Evolutionary conservation across 2,329 filamentous ascomycete genomes (phyloP).

Genomic region (Verticillium albo-atrum): DNA sequence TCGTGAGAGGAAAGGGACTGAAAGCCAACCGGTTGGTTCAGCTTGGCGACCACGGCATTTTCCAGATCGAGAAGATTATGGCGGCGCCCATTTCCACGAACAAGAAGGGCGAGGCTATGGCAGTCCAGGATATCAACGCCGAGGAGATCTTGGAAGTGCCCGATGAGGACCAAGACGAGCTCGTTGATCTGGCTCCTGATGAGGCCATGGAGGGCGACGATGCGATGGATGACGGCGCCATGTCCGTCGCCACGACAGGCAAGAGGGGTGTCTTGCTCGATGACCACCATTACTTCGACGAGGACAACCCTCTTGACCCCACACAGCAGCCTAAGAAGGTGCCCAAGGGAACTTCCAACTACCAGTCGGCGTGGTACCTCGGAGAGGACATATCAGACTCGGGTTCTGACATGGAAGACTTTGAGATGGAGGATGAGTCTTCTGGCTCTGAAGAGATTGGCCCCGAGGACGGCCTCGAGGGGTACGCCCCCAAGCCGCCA

Average conservation of each 20-base stretch:
- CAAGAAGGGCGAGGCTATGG: constrained; percentile 61
- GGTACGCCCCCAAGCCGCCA: constrained; percentile 58
- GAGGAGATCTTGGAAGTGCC: constrained; percentile 65
- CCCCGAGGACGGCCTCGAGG: constrained; percentile 81
- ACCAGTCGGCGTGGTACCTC: constrained; percentile 92
- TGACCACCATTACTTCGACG: constrained; percentile 96
- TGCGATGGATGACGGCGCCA: constrained; percentile 31
- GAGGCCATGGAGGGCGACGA: constrained; percentile 64
- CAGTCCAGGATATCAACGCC: constrained; percentile 53
- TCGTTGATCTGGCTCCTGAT: constrained; percentile 81
- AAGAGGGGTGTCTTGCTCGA: constrained; percentile 90
- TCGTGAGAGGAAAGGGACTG: constrained; percentile 78
- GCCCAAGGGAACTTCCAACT: constrained; percentile 87
- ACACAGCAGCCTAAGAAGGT: constrained; percentile 65
- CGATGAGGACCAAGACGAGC: constrained; percentile 74
- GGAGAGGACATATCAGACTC: constrained; percentile 71
- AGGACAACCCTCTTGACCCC: constrained; percentile 65
- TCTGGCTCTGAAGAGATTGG: constrained; percentile 51
- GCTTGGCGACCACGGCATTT: constrained; percentile 89
- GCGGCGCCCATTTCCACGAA: constrained; percentile 64
- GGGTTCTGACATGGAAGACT: constrained; percentile 76
- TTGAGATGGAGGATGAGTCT: constrained; percentile 54
- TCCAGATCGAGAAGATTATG: constrained; percentile 85
- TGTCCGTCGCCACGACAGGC: constrained; percentile 32
- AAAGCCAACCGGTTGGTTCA: constrained; percentile 90